phyloP scores from a whole-genome alignment of 2,329 filamentous ascomycete species.

The Penicillium paneum region DNA sequence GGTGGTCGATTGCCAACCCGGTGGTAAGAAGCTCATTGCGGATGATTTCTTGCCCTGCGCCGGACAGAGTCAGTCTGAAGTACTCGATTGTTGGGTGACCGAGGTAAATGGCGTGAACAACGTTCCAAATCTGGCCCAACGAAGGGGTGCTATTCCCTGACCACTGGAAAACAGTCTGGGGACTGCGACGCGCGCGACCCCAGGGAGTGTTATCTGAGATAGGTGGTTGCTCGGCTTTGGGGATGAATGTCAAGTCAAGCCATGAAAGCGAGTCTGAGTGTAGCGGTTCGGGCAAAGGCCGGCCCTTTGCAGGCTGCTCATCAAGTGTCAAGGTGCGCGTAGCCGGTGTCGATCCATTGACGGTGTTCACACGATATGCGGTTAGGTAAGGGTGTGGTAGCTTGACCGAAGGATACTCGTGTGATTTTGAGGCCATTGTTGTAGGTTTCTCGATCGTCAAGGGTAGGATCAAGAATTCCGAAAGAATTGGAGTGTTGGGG shows the following conservation, averaged over 20 bases:
- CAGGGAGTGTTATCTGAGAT: slow-evolving; percentile 33
- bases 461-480: background rate
- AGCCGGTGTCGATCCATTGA: slow-evolving; percentile 26
- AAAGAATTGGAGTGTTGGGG: background rate
- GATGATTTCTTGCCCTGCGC: slow-evolving; percentile 34
- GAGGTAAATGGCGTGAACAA: slow-evolving; percentile 47
- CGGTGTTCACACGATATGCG: slow-evolving; percentile 38
- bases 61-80: slow-evolving; percentile 43
- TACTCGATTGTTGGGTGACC: slow-evolving; percentile 45
- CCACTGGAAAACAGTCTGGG: slow-evolving; percentile 45
- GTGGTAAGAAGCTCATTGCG: slow-evolving; percentile 41
- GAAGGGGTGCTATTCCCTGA: slow-evolving; percentile 34
- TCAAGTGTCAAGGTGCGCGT: slow-evolving; percentile 36
- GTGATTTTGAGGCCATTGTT: slow-evolving; percentile 14
- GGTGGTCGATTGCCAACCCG: slow-evolving; percentile 28
- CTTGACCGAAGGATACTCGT: slow-evolving; percentile 41
- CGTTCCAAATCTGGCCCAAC: slow-evolving; percentile 48
- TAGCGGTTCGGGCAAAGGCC: slow-evolving; percentile 36
- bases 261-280: slow-evolving; percentile 41
- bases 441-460: background rate
- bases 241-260: slow-evolving; percentile 32
- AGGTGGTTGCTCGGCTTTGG: slow-evolving; percentile 17
- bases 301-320: slow-evolving; percentile 28
- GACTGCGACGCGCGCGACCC: slow-evolving; percentile 47
- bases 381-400: slow-evolving; percentile 50